phyloP scores from a whole-genome alignment of 1,284 basidiomycete species.

The Microstroma glucosiphilum region DNA sequence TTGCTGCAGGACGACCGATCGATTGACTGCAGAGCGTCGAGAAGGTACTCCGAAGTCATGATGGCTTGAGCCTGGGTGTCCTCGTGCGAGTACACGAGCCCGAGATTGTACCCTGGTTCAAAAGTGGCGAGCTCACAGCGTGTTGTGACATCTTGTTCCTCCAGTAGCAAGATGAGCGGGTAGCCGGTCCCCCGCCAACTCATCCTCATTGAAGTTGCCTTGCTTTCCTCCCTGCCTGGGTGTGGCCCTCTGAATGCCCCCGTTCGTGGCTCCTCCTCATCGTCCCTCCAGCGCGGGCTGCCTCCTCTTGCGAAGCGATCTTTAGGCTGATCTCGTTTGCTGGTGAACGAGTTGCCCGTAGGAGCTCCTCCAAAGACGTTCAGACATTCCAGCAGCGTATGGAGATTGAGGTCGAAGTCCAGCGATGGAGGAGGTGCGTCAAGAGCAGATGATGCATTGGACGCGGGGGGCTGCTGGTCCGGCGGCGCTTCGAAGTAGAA shows the following conservation, averaged over 20 bases:
- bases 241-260: no score
- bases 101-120: constrained; percentile 56
- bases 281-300: constrained; percentile 21
- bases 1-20: neutral
- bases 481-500: constrained; percentile 56
- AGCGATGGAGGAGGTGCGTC: constrained; percentile 43
- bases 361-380: constrained; percentile 80
- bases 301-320: constrained; percentile 16
- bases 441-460: neutral
- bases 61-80: constrained; percentile 6
- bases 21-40: neutral
- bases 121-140: constrained; percentile 80
- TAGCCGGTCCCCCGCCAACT: constrained; percentile 71
- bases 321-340: neutral
- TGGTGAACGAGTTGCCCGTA: neutral
- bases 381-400: constrained; percentile 75
- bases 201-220: constrained; percentile 73
- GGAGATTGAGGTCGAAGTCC: constrained; percentile 73
- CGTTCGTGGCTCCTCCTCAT: constrained; percentile 54
- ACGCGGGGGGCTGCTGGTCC: neutral
- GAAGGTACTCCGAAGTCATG: neutral
- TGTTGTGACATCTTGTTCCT: constrained; percentile 78
- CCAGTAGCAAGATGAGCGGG: constrained; percentile 78
- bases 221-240: no score
- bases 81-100: constrained; percentile 1